phyloP scores from a whole-genome alignment of 108 stramenopile species.

The Schizochytrium sp. region DNA sequence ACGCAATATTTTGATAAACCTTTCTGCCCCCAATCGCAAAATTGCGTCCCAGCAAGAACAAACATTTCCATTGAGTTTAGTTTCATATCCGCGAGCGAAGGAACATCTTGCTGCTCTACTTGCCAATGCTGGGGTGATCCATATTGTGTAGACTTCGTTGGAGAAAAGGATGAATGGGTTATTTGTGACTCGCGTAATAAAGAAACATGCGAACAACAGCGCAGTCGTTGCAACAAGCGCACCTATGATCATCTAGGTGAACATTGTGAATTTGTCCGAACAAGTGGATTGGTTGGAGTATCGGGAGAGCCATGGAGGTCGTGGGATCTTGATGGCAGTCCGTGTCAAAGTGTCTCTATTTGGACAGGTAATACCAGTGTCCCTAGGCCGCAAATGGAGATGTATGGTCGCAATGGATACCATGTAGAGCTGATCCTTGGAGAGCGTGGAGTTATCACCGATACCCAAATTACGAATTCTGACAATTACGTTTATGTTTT shows the following conservation, averaged over 20 bases:
- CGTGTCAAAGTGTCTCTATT: background rate
- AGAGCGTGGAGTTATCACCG: conserved; percentile 30
- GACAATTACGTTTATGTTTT: background rate
- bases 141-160: background rate
- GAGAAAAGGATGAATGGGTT: background rate
- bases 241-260: background rate
- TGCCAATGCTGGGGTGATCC: conserved; percentile 2
- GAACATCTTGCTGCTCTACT: background rate
- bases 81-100: background rate
- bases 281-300: background rate
- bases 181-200: background rate
- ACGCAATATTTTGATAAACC: no score
- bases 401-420: background rate
- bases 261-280: background rate
- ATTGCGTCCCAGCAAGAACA: no score
- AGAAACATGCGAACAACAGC: background rate
- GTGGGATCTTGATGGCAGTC: background rate
- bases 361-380: background rate
- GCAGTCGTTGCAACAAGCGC: background rate
- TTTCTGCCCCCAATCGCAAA: no score
- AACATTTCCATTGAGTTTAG: no score
- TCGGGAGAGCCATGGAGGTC: background rate
- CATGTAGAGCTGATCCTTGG: background rate
- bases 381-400: background rate
- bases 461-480: background rate